phyloP scores from a whole-genome alignment of 2,329 filamentous ascomycete species.

The Annulohypoxylon truncatum region DNA sequence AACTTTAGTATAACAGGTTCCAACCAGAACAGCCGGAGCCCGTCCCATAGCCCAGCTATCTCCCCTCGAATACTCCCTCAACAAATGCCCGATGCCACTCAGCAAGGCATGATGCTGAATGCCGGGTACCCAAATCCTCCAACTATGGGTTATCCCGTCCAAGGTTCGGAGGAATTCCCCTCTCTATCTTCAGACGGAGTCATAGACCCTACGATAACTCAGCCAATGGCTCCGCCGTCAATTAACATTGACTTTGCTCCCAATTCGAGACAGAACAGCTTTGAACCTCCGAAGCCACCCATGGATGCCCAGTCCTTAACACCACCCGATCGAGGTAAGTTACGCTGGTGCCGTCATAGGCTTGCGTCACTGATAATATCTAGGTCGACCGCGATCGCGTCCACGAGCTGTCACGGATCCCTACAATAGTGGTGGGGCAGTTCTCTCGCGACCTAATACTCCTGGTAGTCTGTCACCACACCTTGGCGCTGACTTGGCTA shows the following conservation, averaged over 20 bases:
- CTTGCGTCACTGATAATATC: conserved; percentile 39
- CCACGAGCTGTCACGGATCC: conserved; percentile 71
- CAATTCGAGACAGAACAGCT: conserved; percentile 72
- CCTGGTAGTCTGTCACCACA: conserved; percentile 63
- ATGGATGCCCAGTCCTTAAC: conserved; percentile 83
- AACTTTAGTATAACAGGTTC: conserved; percentile 83
- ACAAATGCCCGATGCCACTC: conserved; percentile 64
- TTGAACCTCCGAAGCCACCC: conserved; percentile 73
- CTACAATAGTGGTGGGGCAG: conserved; percentile 61
- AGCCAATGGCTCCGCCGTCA: conserved; percentile 88
- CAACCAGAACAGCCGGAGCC: conserved; percentile 78
- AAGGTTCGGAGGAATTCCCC: conserved; percentile 63
- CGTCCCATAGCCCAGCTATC: conserved; percentile 78
- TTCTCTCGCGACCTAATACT: conserved; percentile 55
- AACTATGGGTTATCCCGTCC: conserved; percentile 56
- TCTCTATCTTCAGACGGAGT: conserved; percentile 59
- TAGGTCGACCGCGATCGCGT: conserved; percentile 62
- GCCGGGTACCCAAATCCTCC: conserved; percentile 57
- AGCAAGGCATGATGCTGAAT: conserved; percentile 60
- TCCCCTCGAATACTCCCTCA: conserved; percentile 71
- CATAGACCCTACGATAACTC: conserved; percentile 68
- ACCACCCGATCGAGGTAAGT: conserved; percentile 77
- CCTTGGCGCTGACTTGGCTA: conserved; percentile 57
- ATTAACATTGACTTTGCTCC: conserved; percentile 96
- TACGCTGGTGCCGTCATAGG: conserved; percentile 10